Percentiles rank a stretch among this genome's conserved stretches.
These are phyloP conservation scores for Penicillium daleae DNA, from an alignment of 495 filamentous ascomycete genomes.

Conservation along the genomic window DNA sequence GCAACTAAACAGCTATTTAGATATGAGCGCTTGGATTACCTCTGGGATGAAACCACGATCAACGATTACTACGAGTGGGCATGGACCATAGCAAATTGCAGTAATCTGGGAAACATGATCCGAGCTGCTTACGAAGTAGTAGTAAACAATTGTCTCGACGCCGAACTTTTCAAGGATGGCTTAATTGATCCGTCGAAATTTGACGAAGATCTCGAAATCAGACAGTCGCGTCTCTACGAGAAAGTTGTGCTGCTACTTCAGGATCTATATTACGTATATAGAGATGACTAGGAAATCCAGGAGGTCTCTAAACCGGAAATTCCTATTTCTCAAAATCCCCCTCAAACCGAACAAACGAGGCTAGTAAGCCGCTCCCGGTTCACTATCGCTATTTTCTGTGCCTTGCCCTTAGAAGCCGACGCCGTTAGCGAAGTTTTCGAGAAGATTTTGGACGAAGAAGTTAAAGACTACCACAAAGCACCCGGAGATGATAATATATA, in stretches of 20 bases:
- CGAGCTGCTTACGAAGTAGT: not conserved
- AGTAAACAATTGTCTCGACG: not conserved
- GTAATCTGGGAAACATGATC: not conserved
- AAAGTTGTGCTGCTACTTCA: not conserved
- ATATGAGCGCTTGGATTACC: not conserved
- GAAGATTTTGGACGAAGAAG: not conserved
- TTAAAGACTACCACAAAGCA: not conserved
- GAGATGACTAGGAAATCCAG: not conserved
- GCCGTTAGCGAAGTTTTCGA: not conserved
- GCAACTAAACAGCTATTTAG: not conserved
- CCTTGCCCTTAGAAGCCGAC: not conserved
- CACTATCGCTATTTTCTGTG: not conserved
- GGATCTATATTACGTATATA: not conserved
- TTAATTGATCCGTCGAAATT: not conserved
- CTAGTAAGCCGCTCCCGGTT: not conserved
- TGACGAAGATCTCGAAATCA: not conserved
- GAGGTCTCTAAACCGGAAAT: not conserved
- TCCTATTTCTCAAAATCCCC: not conserved
- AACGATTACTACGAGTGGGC: slow-evolving; percentile 1
- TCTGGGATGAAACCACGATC: not conserved
- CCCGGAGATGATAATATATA: not conserved
- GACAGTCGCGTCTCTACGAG: not conserved
- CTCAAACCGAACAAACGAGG: not conserved
- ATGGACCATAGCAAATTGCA: not conserved
- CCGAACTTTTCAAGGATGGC: not conserved